Conservation (phyloP, 2,329 filamentous ascomycete genomes). For the Diaporthe amygdali region DNA sequence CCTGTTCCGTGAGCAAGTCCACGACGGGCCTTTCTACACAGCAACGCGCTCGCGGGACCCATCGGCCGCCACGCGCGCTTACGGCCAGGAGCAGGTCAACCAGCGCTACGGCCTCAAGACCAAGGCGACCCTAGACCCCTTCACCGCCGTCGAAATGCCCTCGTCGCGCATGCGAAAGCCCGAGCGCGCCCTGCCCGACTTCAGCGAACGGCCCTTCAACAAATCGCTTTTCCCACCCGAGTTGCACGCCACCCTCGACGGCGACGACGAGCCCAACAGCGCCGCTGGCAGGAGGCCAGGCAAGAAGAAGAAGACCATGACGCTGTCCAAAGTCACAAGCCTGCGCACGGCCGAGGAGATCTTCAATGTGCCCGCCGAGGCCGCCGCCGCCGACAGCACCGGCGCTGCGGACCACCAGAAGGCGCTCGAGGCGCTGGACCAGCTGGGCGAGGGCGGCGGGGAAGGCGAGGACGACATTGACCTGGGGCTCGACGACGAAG, state of each 20-base stretch:
- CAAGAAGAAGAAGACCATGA: constrained; percentile 50
- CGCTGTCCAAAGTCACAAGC: constrained; percentile 52
- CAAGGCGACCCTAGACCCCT: constrained; percentile 62
- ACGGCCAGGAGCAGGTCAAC: constrained; percentile 65
- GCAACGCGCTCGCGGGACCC: constrained; percentile 54
- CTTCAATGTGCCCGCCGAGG: constrained; percentile 45
- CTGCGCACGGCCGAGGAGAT: constrained; percentile 57
- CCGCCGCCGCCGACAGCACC: constrained; percentile 32
- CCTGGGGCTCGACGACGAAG: constrained; percentile 51
- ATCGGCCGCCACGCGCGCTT: constrained; percentile 43
- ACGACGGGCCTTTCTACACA: constrained; percentile 61
- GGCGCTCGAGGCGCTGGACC: constrained; percentile 50
- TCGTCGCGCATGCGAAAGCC: constrained; percentile 58
- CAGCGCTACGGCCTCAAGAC: constrained; percentile 59
- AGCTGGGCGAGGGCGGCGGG: constrained; percentile 44
- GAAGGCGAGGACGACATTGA: constrained; percentile 41
- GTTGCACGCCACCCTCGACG: constrained; percentile 60
- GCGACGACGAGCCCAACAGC: constrained; percentile 42
- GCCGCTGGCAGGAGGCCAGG: constrained; percentile 37
- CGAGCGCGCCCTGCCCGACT: constrained; percentile 59
- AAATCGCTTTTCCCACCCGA: constrained; percentile 58
- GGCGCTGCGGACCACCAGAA: constrained; percentile 36
- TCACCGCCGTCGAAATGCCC: constrained; percentile 63
- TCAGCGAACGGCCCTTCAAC: constrained; percentile 54
- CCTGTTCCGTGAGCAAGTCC: constrained; percentile 61